Evolutionary conservation across 371 early-diverging fungal species (phyloP).

Genomic region (Chytridiales sp.): DNA sequence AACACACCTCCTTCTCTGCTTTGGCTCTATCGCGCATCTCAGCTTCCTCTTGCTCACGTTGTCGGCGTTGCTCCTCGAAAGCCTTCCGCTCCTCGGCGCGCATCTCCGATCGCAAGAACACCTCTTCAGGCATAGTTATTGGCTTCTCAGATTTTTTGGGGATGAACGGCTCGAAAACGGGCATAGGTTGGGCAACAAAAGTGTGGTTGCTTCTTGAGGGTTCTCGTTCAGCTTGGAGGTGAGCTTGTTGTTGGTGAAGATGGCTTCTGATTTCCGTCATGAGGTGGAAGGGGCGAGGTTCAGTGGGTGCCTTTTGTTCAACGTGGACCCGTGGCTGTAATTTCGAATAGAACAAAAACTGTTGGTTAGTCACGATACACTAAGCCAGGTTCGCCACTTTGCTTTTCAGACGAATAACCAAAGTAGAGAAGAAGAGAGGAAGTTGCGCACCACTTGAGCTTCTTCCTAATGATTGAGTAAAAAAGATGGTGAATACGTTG

Average conservation of each 20-base stretch:
- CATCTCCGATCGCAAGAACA: slow-evolving; percentile 50
- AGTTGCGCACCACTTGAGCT: no score
- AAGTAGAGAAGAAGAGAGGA: background rate
- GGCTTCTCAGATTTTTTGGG: slow-evolving; percentile 51
- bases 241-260: no score
- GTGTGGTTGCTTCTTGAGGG: background rate
- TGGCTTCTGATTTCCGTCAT: slow-evolving; percentile 48
- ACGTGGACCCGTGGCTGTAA: slow-evolving; percentile 23
- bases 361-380: no score
- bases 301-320: slow-evolving; percentile 30
- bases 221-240: no score
- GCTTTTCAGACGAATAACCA: no score
- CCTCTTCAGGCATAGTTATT: slow-evolving; percentile 50
- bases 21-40: slow-evolving; percentile 37
- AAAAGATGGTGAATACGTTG: no score
- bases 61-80: slow-evolving; percentile 52
- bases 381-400: no score
- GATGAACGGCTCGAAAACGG: slow-evolving; percentile 49
- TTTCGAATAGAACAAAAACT: background rate
- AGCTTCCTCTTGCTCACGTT: slow-evolving; percentile 46
- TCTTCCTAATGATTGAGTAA: no score
- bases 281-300: slow-evolving; percentile 57
- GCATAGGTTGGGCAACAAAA: slow-evolving; percentile 58
- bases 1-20: slow-evolving; percentile 34
- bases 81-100: slow-evolving; percentile 57